Evolutionary conservation across 352 stramenopile genomes (phyloP).

Genomic region (Phytopythium delawarense): DNA sequence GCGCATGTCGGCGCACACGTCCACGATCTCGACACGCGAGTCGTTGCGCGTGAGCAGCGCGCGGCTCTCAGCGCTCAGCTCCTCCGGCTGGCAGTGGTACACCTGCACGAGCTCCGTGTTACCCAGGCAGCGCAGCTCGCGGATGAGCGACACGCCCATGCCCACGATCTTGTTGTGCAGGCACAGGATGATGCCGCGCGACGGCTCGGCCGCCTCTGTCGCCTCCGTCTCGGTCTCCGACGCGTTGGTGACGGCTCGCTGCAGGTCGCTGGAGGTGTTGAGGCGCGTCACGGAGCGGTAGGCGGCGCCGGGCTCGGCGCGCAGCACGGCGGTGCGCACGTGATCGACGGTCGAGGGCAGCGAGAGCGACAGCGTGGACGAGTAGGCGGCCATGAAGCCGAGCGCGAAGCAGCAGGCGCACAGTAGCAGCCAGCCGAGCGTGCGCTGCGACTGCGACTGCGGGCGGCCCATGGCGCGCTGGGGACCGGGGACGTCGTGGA

Average conservation of each 20-base stretch:
- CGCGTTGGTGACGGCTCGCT: too few relatives aligned
- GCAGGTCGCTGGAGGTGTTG: background rate
- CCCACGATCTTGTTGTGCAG: too few relatives aligned
- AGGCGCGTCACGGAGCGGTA: background rate
- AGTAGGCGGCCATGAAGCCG: conserved; percentile 30
- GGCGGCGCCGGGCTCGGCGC: conserved; percentile 2
- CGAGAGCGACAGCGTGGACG: conserved; percentile 16
- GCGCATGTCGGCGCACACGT: conserved; percentile 47
- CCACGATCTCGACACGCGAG: conserved; percentile 48
- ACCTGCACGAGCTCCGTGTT: too few relatives aligned
- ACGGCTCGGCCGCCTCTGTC: conserved; percentile 5
- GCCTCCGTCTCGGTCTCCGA: background rate
- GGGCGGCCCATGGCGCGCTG: background rate
- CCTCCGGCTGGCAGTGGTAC: too few relatives aligned
- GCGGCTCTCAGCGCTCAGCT: conserved; percentile 13
- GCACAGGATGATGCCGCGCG: conserved; percentile 22
- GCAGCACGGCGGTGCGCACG: conserved; percentile 10
- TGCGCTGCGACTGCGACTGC: conserved; percentile 7
- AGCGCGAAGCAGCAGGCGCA: conserved; percentile 37
- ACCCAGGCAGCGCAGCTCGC: too few relatives aligned
- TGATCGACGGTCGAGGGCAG: conserved; percentile 2
- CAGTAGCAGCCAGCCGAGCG: conserved; percentile 29
- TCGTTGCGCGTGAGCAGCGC: conserved; percentile 41
- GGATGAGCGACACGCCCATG: too few relatives aligned
- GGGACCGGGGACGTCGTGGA: background rate